Evolutionary conservation across 1,284 basidiomycete genomes (phyloP).

Genomic region (Taiwanofungus camphoratus): DNA sequence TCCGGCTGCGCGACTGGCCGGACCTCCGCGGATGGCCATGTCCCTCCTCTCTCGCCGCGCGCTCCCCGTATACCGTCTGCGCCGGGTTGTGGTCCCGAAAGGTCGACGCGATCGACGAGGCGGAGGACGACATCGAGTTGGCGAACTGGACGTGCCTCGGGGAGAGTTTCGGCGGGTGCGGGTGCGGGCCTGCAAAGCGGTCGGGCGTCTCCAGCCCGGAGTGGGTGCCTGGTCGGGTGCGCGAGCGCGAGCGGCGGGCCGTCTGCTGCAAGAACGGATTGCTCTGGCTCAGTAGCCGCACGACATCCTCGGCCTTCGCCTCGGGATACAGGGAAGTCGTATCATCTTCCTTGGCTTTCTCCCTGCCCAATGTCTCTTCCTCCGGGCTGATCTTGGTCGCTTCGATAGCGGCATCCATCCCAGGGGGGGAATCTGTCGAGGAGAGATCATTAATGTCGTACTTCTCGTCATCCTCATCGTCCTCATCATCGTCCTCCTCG

Average conservation of each 20-base stretch:
- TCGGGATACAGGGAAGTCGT: slow-evolving; percentile 13
- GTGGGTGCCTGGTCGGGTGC: slow-evolving; percentile 30
- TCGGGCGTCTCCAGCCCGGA: slow-evolving; percentile 76
- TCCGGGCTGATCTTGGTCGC: slow-evolving; percentile 13
- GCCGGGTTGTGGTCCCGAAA: slow-evolving; percentile 24
- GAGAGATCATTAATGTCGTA: slow-evolving; percentile 91
- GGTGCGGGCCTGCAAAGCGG: slow-evolving; percentile 64
- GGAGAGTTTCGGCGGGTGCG: slow-evolving; percentile 49
- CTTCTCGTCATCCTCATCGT: slow-evolving; percentile 63
- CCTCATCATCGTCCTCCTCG: slow-evolving; percentile 43
- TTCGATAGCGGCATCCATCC: slow-evolving; percentile 6
- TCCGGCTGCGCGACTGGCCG: slow-evolving; percentile 40
- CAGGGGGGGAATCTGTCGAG: slow-evolving; percentile 25
- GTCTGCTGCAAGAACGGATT: slow-evolving; percentile 31
- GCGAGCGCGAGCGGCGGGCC: slow-evolving; percentile 36
- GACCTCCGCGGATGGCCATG: slow-evolving; percentile 32
- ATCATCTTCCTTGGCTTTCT: slow-evolving; percentile 22
- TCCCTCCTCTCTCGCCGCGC: slow-evolving; percentile 48
- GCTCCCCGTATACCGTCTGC: slow-evolving; percentile 30
- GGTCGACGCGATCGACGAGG: slow-evolving; percentile 30
- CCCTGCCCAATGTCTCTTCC: slow-evolving; percentile 37
- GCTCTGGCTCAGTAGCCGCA: slow-evolving; percentile 29
- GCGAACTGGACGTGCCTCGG: slow-evolving; percentile 51
- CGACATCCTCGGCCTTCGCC: slow-evolving; percentile 28
- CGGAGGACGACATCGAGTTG: slow-evolving; percentile 30